phyloP scores from a whole-genome alignment of 2,329 filamentous ascomycete species.

The Sclerotinia spermophila region DNA sequence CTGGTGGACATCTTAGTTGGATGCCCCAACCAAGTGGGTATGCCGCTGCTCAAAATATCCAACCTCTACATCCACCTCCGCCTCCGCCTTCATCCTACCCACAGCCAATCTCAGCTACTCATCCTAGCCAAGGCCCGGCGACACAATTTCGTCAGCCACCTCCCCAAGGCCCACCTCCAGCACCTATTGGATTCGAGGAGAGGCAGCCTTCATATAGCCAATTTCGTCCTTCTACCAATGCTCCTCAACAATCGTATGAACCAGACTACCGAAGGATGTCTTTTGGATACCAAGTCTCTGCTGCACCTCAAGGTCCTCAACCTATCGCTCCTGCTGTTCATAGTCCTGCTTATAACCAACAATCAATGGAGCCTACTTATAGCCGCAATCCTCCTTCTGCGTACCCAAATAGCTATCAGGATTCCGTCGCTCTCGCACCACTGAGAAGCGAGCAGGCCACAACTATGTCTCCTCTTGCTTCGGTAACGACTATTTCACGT shows the following conservation, averaged over 20 bases:
- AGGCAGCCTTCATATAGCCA: slow-evolving; percentile 15
- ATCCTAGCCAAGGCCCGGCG: slow-evolving; percentile 1
- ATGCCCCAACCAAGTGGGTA: slow-evolving; percentile 22
- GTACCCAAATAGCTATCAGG: slow-evolving; percentile 1
- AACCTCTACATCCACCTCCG: slow-evolving; percentile 5
- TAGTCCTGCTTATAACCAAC: background rate
- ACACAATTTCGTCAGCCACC: slow-evolving; percentile 14
- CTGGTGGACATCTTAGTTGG: slow-evolving; percentile 36
- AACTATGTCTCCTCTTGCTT: slow-evolving; percentile 29
- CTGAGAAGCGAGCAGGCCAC: slow-evolving; percentile 19
- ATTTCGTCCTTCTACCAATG: slow-evolving; percentile 18
- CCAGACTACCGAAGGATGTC: slow-evolving; percentile 28
- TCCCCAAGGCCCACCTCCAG: slow-evolving; percentile 23
- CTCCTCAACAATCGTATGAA: slow-evolving; percentile 24
- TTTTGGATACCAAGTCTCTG: background rate
- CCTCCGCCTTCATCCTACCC: slow-evolving; percentile 17
- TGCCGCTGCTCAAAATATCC: background rate
- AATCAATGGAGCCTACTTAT: slow-evolving; percentile 6
- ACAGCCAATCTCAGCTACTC: background rate
- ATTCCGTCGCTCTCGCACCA: slow-evolving; percentile 23
- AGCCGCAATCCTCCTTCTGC: slow-evolving; percentile 5
- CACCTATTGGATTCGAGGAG: slow-evolving; percentile 15
- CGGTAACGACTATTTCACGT: slow-evolving; percentile 23
- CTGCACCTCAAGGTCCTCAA: slow-evolving; percentile 1
- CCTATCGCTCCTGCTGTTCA: slow-evolving; percentile 6